Base-by-base conservation (phyloP, 768 basidiomycete genomes). In the Russula lepida region DNA sequence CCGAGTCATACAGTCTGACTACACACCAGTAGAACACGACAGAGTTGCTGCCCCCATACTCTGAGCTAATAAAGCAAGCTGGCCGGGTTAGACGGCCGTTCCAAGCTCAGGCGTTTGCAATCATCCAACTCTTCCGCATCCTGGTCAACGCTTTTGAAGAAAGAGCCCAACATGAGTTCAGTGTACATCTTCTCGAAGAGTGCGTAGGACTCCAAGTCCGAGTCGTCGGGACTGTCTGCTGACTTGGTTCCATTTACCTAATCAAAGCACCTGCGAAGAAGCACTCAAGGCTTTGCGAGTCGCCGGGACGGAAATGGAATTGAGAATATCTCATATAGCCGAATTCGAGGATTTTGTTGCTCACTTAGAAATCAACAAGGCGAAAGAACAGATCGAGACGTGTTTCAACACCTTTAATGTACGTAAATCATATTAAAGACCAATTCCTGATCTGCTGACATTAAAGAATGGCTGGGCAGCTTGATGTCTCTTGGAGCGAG, bases 41-140 rank as follows among this genome's bases (percentile, higher is more conserved):
- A 44, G 59, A 39, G 19, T 17, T 64, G 15, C 27, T 35, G 5
- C 11, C 55, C 9, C 63, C 63, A 1, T 64, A 62, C 59, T 32
- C 47, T 6, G 49, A 47, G n/a, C 39, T 64, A 21, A 60, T 64
- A 32, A 64, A 64, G 41, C 35, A 61, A 13, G 63, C 63, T 11
- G 58, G 54, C 12, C 37, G 21, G 41, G 59, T 60, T 43, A 49
- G 63, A 33, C 63, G 63, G 28, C 63, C 63, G 4, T 64, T 61
- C 63, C 43, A 61, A 15, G 53, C 59, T 5, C 63, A 64, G 43
- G 63, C 63, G 6, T 6, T 61, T 6, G 49, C 49, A 5, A 59
- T 64, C 35, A 51, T 64, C 30, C 30, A 39, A 12, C 46, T 64
- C 32, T 64, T 59, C 44, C 63, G 63, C 43, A n/a, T 6, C 3